phyloP scores from a whole-genome alignment of 2,329 filamentous ascomycete species.

The Parastagonospora nodorum region DNA sequence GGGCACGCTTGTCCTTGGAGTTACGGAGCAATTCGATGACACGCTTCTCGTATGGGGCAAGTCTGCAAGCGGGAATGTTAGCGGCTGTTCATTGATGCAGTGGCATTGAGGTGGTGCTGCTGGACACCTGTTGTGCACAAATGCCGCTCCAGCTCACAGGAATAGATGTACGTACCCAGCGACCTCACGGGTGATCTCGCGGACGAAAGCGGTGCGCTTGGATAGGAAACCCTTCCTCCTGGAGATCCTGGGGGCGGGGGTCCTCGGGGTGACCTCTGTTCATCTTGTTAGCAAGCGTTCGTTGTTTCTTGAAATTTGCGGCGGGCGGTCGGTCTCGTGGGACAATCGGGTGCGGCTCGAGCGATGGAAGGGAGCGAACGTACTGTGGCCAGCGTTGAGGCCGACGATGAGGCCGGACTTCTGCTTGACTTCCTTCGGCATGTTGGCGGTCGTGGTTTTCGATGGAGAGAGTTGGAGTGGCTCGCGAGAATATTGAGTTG shows the following conservation, averaged over 20 bases:
- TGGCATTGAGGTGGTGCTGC: neutral
- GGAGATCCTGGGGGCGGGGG: conserved; percentile 56
- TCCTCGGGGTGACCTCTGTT: conserved; percentile 58
- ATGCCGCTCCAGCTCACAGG: neutral
- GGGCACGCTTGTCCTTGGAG: conserved; percentile 98
- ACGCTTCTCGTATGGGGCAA: conserved; percentile 77
- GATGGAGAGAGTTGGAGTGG: conserved; percentile 18
- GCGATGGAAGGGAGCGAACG: conserved; percentile 46
- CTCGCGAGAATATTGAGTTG: conserved; percentile 5
- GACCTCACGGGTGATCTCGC: conserved; percentile 98
- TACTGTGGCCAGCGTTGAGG: conserved; percentile 70
- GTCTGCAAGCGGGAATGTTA: conserved; percentile 20
- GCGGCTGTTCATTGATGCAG: neutral
- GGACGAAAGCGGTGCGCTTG: conserved; percentile 96
- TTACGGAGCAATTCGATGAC: conserved; percentile 99
- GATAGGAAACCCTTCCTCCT: conserved; percentile 93
- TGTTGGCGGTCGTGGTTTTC: conserved; percentile 48
- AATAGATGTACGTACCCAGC: conserved; percentile 70
- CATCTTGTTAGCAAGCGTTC: conserved; percentile 30
- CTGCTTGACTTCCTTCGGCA: conserved; percentile 61
- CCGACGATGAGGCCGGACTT: conserved; percentile 62
- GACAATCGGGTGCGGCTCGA: conserved; percentile 6
- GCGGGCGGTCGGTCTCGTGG: conserved; percentile 13
- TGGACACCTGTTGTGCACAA: neutral
- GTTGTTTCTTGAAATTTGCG: conserved; percentile 15